Percentiles rank a stretch among this genome's conserved stretches.
Evolutionary conservation across 768 basidiomycete genomes (phyloP).

Genomic region (Gloeopeniophorella convolvens): DNA sequence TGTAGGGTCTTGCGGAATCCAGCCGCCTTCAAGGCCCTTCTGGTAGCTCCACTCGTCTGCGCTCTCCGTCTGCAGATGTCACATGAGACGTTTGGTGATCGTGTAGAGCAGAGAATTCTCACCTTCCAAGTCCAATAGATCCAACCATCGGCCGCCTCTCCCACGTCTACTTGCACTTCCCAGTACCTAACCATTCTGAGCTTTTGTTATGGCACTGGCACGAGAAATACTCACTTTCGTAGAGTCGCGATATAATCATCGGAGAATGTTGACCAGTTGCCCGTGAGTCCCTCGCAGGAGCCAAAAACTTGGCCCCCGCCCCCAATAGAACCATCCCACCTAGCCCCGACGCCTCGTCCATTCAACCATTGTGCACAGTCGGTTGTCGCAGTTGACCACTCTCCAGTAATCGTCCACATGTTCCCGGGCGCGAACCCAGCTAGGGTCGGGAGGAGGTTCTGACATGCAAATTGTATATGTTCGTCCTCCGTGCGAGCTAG

Average conservation of each 20-base stretch:
- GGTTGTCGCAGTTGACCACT: conserved; percentile 71
- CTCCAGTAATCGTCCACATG: conserved; percentile 72
- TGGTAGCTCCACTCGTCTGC: conserved; percentile 76
- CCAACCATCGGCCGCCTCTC: conserved; percentile 68
- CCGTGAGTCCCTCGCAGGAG: conserved; percentile 57
- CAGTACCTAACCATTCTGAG: conserved; percentile 46
- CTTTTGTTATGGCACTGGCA: neutral
- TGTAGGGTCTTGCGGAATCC: conserved; percentile 70
- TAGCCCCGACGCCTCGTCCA: conserved; percentile 61
- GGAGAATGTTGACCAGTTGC: conserved; percentile 51
- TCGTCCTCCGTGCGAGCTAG: conserved; percentile 47
- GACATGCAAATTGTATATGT: conserved; percentile 61
- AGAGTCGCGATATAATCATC: conserved; percentile 56
- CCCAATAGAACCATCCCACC: conserved; percentile 58
- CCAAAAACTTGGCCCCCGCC: conserved; percentile 45
- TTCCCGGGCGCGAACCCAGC: conserved; percentile 43
- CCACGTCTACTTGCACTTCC: conserved; percentile 73
- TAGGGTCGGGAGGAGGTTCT: conserved; percentile 36
- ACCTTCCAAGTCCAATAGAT: conserved; percentile 80
- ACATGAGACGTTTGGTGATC: neutral
- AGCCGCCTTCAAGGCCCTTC: conserved; percentile 65
- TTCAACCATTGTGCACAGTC: conserved; percentile 80
- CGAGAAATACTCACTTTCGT: conserved; percentile 41
- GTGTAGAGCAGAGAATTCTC: conserved; percentile 12
- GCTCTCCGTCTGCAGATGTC: conserved; percentile 43